phyloP scores from a whole-genome alignment of 495 filamentous ascomycete species.

The Lindgomyces ingoldianus region DNA sequence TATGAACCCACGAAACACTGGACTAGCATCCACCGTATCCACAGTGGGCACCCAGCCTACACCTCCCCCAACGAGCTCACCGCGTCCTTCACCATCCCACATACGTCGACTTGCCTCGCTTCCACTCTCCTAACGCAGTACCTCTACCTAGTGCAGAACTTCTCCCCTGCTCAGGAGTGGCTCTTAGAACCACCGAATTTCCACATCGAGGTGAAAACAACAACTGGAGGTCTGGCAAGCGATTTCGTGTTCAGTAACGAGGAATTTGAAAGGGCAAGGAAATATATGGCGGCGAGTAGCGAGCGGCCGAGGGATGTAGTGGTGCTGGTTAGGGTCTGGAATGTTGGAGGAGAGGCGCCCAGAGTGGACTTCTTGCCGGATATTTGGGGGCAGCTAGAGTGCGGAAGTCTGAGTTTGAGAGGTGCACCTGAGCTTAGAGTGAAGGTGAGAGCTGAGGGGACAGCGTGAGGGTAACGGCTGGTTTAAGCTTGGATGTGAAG shows the following conservation, averaged over 20 bases:
- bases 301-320: background rate
- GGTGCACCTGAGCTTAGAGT: background rate
- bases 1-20: background rate
- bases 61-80: background rate
- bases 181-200: background rate
- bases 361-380: background rate
- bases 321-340: background rate
- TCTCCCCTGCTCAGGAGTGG: background rate
- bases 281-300: background rate
- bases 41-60: background rate
- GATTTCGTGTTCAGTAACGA: background rate
- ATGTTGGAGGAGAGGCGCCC: background rate
- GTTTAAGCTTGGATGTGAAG: too few relatives aligned
- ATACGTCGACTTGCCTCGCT: background rate
- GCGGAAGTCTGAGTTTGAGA: background rate
- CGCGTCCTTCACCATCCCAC: background rate
- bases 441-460: background rate
- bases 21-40: background rate
- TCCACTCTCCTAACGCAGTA: background rate
- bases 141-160: background rate
- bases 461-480: background rate
- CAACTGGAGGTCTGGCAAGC: background rate
- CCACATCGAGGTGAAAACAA: constrained; percentile 3
- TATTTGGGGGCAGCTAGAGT: background rate
- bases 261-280: background rate